Base-by-base conservation (phyloP, 306 rosid genomes). In the Geum urbanum region DNA sequence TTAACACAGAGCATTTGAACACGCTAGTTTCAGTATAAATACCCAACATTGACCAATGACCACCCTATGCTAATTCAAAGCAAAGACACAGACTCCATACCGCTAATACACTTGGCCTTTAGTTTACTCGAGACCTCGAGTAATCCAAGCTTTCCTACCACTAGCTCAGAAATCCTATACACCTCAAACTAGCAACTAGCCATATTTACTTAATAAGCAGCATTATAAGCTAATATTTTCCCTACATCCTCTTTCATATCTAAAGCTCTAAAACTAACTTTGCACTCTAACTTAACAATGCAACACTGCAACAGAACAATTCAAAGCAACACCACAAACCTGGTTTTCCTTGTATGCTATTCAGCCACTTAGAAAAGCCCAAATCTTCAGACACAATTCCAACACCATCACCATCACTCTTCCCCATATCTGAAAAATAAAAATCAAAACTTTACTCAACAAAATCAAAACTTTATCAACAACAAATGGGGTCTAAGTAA, bases 351-450 rank as follows among this genome's bases (percentile, higher is more conserved):
- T 81, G 82, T 49, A 92, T 75, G 61, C 66, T 37, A 49, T 84
- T 88, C 32, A 91, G 71, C 97, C 91, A 92, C 80, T 84, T 88
- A 62, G 97, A 92, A 79, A 92, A 92, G n/a, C 97, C 97, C 89
- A 90, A 82, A 80, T 92, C 96, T 70, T 66, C 80, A 76, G 87
- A 77, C 73, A 82, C 88, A 71, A 44, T 74, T 27, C 52, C 67
- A 57, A 37, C 81, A 52, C 72, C 70, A 40, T 69, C 82, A 75
- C 80, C 88, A 70, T 35, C 66, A 44, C 58, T 48, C 11, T 63
- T 54, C 41, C 78, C 85, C 89, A 90, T 77, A 77, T 85, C 98
- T 90, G 72, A 80, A 73, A 79, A 24, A 63, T 58, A 51, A 39
- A 56, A 47, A 44, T 5, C 32, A 76, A 43, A 41, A 56, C 60